Conservation (phyloP, 1,284 basidiomycete genomes). For the Volvariella volvacea region DNA sequence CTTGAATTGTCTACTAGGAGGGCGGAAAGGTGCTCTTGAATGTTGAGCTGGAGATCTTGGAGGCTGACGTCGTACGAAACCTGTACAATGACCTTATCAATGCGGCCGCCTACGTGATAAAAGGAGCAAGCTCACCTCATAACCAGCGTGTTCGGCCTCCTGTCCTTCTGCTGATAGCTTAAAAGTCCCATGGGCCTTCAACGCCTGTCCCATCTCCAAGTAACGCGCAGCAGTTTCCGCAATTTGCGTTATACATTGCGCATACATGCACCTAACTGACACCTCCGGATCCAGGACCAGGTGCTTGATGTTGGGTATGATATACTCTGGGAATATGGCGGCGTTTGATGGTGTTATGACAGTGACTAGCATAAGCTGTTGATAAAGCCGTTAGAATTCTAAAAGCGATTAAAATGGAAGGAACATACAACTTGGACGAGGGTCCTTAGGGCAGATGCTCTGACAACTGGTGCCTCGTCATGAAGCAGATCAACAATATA, state of each 20-base stretch:
- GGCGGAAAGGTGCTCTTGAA: conserved; percentile 84
- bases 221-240: conserved; percentile 82
- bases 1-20: conserved; percentile 72
- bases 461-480: conserved; percentile 79
- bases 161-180: conserved; percentile 58
- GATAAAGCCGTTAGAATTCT: conserved; percentile 6
- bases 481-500: conserved; percentile 87
- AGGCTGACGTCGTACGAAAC: conserved; percentile 85
- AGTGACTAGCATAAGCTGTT: conserved; percentile 78
- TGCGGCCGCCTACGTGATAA: not conserved
- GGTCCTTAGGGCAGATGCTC: conserved; percentile 73
- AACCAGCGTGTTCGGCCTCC: conserved; percentile 70
- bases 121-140: conserved; percentile 45
- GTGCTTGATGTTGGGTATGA: conserved; percentile 85
- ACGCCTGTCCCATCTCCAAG: conserved; percentile 87
- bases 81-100: conserved; percentile 29
- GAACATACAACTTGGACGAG: conserved; percentile 79
- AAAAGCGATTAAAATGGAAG: not conserved
- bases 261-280: conserved; percentile 86
- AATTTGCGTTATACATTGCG: conserved; percentile 79
- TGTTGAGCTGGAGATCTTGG: conserved; percentile 77
- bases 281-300: conserved; percentile 81
- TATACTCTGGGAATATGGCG: conserved; percentile 88
- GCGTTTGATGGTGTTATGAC: conserved; percentile 89
- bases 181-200: conserved; percentile 76